Percentiles rank a stretch among this genome's conserved stretches.
These are phyloP conservation scores for Petasospora rhodanensis DNA, from an alignment of 1,139 yeast species.

Conservation along the genomic window DNA sequence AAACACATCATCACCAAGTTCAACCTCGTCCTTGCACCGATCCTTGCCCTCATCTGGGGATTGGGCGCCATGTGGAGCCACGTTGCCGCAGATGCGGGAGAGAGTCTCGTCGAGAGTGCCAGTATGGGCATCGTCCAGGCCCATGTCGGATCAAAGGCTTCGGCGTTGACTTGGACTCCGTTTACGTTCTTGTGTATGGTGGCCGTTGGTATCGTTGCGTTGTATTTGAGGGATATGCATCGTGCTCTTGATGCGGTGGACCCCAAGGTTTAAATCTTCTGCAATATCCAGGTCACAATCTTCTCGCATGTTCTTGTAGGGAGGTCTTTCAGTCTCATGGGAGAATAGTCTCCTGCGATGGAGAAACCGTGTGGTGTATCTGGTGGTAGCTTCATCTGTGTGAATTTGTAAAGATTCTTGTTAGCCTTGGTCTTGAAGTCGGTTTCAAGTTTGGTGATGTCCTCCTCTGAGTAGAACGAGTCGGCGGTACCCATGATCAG, in stretches of 20 bases:
- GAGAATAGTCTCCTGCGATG: constrained; percentile 35
- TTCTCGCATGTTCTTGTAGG: constrained; percentile 19
- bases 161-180: constrained; percentile 58
- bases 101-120: constrained; percentile 41
- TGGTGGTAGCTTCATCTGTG: constrained; percentile 19
- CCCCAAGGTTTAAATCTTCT: constrained; percentile 21
- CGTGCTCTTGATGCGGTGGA: constrained; percentile 27
- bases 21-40: constrained; percentile 34
- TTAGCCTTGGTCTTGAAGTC: constrained; percentile 21
- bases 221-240: constrained; percentile 29
- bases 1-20: constrained; percentile 33
- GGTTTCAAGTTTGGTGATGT: constrained; percentile 21
- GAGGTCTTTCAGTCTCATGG: constrained; percentile 20
- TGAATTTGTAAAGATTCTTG: constrained; percentile 17
- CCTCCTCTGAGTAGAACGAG: constrained; percentile 26
- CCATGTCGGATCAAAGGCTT: constrained; percentile 49
- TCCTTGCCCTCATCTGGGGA: constrained; percentile 54
- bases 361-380: constrained; percentile 38
- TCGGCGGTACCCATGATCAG: constrained; percentile 30
- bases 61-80: constrained; percentile 67
- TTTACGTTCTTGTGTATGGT: constrained; percentile 42
- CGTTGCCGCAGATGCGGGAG: constrained; percentile 50
- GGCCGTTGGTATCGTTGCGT: constrained; percentile 28
- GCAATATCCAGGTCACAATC: constrained; percentile 20
- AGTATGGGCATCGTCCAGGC: constrained; percentile 48